Percentiles rank a stretch among this genome's conserved stretches.
phyloP scores from a whole-genome alignment of 2,329 filamentous ascomycete genomes.

The Exophiala calicioides region DNA sequence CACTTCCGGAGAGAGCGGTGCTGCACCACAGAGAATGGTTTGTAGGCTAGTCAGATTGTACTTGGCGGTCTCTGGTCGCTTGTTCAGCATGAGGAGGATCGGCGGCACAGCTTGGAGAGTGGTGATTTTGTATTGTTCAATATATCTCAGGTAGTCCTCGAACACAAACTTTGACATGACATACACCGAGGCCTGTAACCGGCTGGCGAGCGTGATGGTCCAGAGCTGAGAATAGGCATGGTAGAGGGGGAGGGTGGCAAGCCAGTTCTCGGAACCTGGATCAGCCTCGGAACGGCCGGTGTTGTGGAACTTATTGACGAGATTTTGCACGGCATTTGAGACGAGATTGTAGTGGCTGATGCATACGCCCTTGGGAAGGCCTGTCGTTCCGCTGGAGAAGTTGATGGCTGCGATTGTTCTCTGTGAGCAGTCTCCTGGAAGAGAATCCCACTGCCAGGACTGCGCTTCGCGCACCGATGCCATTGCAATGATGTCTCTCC shows the following conservation, averaged over 20 bases:
- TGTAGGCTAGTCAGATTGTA: slow-evolving; percentile 59
- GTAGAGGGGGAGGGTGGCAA: slow-evolving; percentile 50
- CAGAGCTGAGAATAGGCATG: slow-evolving; percentile 53
- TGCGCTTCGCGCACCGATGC: slow-evolving; percentile 37
- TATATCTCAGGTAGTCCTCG: slow-evolving; percentile 56
- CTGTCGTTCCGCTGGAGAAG: slow-evolving; percentile 55
- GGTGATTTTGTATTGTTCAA: slow-evolving; percentile 53
- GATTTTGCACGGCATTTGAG: slow-evolving; percentile 60
- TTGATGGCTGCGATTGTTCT: slow-evolving; percentile 50
- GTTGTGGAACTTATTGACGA: slow-evolving; percentile 63
- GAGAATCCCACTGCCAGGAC: slow-evolving; percentile 39
- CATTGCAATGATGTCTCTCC: slow-evolving; percentile 48
- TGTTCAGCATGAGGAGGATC: slow-evolving; percentile 61
- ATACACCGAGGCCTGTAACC: slow-evolving; percentile 60
- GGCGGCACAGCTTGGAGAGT: slow-evolving; percentile 62
- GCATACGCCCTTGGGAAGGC: slow-evolving; percentile 55
- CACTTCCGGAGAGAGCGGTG: slow-evolving; percentile 58
- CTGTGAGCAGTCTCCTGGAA: slow-evolving; percentile 39
- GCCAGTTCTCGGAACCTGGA: slow-evolving; percentile 46
- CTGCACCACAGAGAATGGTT: slow-evolving; percentile 55
- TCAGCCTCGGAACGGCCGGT: slow-evolving; percentile 56
- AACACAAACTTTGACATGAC: slow-evolving; percentile 66
- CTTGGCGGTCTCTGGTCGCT: slow-evolving; percentile 56
- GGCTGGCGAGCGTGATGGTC: slow-evolving; percentile 60
- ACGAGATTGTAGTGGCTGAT: slow-evolving; percentile 54